phyloP scores from a whole-genome alignment of 495 filamentous ascomycete species.

The Acidomyces sp. region DNA sequence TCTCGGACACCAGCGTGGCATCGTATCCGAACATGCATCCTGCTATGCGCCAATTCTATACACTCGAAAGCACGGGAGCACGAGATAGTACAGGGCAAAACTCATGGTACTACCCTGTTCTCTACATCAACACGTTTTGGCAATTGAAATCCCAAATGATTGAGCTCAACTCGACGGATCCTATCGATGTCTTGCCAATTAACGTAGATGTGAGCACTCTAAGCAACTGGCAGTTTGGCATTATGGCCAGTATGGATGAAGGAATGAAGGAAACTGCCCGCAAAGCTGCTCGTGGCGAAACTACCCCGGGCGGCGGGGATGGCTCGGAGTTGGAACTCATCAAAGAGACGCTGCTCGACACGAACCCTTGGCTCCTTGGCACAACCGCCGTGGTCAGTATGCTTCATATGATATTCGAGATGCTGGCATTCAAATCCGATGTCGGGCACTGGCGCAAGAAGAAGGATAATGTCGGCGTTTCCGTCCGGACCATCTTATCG shows the following conservation, averaged over 20 bases:
- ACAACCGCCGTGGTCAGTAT: conserved; percentile 76
- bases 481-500: conserved; percentile 85
- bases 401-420: conserved; percentile 89
- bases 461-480: conserved; percentile 96
- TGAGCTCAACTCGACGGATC: conserved; percentile 67
- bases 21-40: conserved; percentile 56
- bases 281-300: conserved; percentile 51
- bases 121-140: conserved; percentile 95
- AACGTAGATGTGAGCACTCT: conserved; percentile 74
- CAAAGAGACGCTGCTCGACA: conserved; percentile 87
- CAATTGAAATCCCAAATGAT: conserved; percentile 84
- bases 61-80: conserved; percentile 58
- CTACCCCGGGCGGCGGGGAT: conserved; percentile 54
- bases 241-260: conserved; percentile 72
- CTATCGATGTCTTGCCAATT: conserved; percentile 63
- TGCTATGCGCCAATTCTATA: conserved; percentile 60
- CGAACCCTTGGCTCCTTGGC: conserved; percentile 77
- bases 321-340: conserved; percentile 86
- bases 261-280: conserved; percentile 68
- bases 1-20: conserved; percentile 63
- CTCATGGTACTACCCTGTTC: conserved; percentile 91
- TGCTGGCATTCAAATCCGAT: conserved; percentile 92
- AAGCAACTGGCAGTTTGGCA: conserved; percentile 79
- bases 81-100: conserved; percentile 74
- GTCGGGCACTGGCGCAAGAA: conserved; percentile 97